Conservation (phyloP, 1,284 basidiomycete genomes). For the Cerrena zonata region DNA sequence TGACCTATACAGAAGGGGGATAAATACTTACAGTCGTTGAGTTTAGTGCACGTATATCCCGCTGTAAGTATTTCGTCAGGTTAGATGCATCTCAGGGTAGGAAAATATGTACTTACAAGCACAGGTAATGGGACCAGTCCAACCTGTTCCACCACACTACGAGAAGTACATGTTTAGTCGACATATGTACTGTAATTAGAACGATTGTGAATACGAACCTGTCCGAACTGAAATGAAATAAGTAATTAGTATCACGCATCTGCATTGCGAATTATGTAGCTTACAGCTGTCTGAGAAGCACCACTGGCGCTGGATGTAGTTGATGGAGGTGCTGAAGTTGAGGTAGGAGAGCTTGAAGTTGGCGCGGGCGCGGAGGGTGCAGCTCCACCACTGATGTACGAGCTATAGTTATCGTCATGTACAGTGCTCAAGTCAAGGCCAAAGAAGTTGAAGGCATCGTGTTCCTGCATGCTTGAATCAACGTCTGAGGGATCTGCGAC, state of each 20-base stretch:
- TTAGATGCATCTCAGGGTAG: conserved; percentile 8
- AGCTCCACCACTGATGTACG: conserved; percentile 17
- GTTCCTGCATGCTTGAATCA: conserved; percentile 24
- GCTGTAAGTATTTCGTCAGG: not conserved
- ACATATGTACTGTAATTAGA: not conserved
- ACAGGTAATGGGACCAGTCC: conserved; percentile 21
- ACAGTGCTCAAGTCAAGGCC: conserved; percentile 21
- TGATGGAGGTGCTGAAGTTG: conserved; percentile 13
- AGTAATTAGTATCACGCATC: not conserved
- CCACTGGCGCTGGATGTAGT: conserved; percentile 9
- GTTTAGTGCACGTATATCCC: not conserved
- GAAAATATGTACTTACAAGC: conserved; percentile 4
- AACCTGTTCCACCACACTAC: conserved; percentile 23
- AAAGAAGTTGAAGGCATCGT: conserved; percentile 27
- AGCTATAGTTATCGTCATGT: conserved; percentile 21
- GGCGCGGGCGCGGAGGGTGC: conserved; percentile 9
- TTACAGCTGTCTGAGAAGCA: conserved; percentile 16
- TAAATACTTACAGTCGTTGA: not conserved
- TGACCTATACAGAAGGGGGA: not conserved
- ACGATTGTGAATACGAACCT: conserved; percentile 11
- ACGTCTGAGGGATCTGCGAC: conserved; percentile 22
- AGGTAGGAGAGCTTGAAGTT: conserved; percentile 7
- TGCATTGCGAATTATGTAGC: not conserved
- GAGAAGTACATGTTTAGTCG: not conserved
- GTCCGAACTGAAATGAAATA: conserved; percentile 11